Conservation (phyloP, 164 flowering plant genomes). For the Malania oleifera region DNA sequence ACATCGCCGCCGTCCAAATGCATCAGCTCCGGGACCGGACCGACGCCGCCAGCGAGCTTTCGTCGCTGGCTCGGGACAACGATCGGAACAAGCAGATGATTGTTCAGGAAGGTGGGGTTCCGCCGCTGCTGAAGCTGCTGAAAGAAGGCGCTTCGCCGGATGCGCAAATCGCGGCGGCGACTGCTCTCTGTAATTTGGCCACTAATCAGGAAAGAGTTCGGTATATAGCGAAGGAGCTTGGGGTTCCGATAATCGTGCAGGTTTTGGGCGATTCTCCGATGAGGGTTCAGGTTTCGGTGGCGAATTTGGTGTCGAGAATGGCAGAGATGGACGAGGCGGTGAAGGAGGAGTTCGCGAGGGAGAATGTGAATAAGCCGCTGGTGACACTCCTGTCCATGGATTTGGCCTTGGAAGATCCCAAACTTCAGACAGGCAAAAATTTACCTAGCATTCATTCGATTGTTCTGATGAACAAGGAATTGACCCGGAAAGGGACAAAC, state of each 20-base stretch:
- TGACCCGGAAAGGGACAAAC: slow-evolving; percentile 3
- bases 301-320: slow-evolving; percentile 55
- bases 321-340: slow-evolving; percentile 37
- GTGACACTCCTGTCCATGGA: slow-evolving; percentile 50
- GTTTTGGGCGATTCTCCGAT: slow-evolving; percentile 43
- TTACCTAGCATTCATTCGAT: slow-evolving; percentile 57
- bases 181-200: slow-evolving; percentile 39
- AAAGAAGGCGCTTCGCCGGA: slow-evolving; percentile 51
- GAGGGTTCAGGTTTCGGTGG: slow-evolving; percentile 56
- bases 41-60: slow-evolving; percentile 67
- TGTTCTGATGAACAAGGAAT: slow-evolving; percentile 53
- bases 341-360: slow-evolving; percentile 65
- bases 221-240: slow-evolving; percentile 27
- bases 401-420: slow-evolving; percentile 34
- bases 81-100: slow-evolving; percentile 64
- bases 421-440: slow-evolving; percentile 22
- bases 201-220: slow-evolving; percentile 40
- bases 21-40: slow-evolving; percentile 37
- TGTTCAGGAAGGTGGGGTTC: slow-evolving; percentile 70
- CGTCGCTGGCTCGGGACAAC: slow-evolving; percentile 51
- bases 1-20: slow-evolving; percentile 55
- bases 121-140: slow-evolving; percentile 54
- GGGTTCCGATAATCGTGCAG: slow-evolving; percentile 41
- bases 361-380: slow-evolving; percentile 53
- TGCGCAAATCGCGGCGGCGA: slow-evolving; percentile 63